phyloP scores from a whole-genome alignment of 176 grass and related monocot species.

The Musa troglodytarum region DNA sequence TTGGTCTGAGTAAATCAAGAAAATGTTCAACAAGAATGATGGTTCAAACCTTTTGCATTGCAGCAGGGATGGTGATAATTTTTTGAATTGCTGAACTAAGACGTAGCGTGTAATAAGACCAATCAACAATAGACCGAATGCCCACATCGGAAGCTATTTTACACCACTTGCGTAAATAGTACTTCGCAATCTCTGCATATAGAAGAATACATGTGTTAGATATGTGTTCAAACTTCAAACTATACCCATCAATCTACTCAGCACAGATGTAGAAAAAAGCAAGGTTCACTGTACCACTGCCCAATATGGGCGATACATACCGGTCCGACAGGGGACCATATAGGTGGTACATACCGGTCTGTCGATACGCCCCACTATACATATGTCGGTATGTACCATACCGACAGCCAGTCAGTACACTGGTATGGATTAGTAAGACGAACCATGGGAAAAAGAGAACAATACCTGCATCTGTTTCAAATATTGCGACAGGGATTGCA shows the following conservation, averaged over 20 bases:
- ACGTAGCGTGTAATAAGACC: slow-evolving; percentile 92
- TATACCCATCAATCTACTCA: background rate
- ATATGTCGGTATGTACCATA: too few species aligned
- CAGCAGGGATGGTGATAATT: slow-evolving; percentile 97
- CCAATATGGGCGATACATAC: too few species aligned
- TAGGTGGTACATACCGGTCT: too few species aligned
- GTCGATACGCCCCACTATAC: too few species aligned
- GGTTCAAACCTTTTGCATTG: slow-evolving; percentile 80
- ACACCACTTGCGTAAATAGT: slow-evolving; percentile 92
- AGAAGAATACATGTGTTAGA: slow-evolving; percentile 11
- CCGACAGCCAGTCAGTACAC: too few species aligned
- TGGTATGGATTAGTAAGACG: too few species aligned
- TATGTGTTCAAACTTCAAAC: background rate
- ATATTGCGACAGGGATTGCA: slow-evolving; percentile 86
- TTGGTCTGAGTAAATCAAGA: slow-evolving; percentile 3
- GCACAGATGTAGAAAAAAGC: too few species aligned
- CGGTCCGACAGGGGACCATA: too few species aligned
- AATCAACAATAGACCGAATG: slow-evolving; percentile 85
- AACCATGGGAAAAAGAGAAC: slow-evolving; percentile 20
- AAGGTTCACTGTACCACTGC: too few species aligned
- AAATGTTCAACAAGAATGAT: background rate
- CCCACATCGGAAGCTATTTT: slow-evolving; percentile 69
- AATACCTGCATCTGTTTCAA: slow-evolving; percentile 85
- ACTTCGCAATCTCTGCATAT: slow-evolving; percentile 54
- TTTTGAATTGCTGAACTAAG: slow-evolving; percentile 90